phyloP scores from a whole-genome alignment of 2,329 filamentous ascomycete species.

The Beauveria caledonica region DNA sequence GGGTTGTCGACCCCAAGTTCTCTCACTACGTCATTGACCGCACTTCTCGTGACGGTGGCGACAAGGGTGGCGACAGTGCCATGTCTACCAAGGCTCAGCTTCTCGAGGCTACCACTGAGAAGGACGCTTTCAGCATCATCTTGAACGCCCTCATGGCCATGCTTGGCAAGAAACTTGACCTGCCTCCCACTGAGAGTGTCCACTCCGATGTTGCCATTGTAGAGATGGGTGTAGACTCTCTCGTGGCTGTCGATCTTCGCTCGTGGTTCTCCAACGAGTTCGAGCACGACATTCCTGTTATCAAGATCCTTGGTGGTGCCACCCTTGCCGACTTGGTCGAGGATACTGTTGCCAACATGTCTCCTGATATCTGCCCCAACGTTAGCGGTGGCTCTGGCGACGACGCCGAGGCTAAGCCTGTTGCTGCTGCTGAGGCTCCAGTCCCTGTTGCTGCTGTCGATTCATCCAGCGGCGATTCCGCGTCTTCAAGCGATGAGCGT shows the following conservation, averaged over 20 bases:
- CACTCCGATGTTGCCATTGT: constrained; percentile 11
- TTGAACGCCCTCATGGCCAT: constrained; percentile 12
- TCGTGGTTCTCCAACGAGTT: constrained; percentile 40
- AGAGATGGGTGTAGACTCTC: constrained; percentile 21
- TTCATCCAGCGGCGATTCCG: constrained; percentile 16
- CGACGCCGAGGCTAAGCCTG: constrained; percentile 16
- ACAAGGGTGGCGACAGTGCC: constrained; percentile 1
- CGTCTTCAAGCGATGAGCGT: constrained; percentile 7
- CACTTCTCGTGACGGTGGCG: constrained; percentile 4
- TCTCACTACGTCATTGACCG: constrained; percentile 11
- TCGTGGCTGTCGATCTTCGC: constrained; percentile 29
- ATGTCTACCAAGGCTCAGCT: constrained; percentile 8
- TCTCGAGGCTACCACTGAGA: constrained; percentile 10
- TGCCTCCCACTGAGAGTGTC: constrained; percentile 11
- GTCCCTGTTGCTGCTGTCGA: constrained; percentile 14
- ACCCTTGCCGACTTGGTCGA: constrained; percentile 15
- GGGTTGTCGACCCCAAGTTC: constrained; percentile 14
- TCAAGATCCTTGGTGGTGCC: constrained; percentile 34
- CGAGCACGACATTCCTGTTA: constrained; percentile 33
- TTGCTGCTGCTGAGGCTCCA: constrained; percentile 20
- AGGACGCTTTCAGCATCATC: constrained; percentile 10
- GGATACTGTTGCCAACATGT: constrained; percentile 11
- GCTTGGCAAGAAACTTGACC: constrained; percentile 13
- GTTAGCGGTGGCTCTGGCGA: constrained; percentile 15
- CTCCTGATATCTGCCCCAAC: constrained; percentile 11